Evolutionary conservation across 1,284 basidiomycete species (phyloP).

Genomic region (Trametes hirsuta): DNA sequence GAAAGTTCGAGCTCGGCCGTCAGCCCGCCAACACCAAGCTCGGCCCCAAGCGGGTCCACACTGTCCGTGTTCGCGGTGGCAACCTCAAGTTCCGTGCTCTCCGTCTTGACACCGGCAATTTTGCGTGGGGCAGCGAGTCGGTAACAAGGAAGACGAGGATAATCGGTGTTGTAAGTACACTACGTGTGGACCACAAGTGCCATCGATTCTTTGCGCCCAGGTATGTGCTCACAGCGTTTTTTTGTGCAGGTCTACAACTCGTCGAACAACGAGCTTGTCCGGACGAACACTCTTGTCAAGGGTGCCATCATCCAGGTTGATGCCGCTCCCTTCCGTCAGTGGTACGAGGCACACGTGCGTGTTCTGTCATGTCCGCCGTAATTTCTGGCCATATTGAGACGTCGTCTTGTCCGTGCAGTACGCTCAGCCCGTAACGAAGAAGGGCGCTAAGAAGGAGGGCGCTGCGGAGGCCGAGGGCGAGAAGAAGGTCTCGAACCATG

Average conservation of each 20-base stretch:
- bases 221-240: neutral
- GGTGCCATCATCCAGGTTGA: constrained; percentile 93
- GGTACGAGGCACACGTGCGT: constrained; percentile 95
- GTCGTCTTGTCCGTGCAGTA: constrained; percentile 58
- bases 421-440: constrained; percentile 88
- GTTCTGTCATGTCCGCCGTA: neutral
- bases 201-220: too few species aligned
- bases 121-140: constrained; percentile 95
- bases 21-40: constrained; percentile 96
- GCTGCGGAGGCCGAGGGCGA: constrained; percentile 52
- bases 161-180: constrained; percentile 86
- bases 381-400: neutral
- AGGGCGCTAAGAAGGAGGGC: constrained; percentile 67
- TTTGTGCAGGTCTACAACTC: constrained; percentile 86
- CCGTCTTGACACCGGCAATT: constrained; percentile 93
- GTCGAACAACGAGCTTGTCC: constrained; percentile 98
- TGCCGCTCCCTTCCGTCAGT: constrained; percentile 96
- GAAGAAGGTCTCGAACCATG: constrained; percentile 88
- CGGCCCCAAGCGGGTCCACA: constrained; percentile 90
- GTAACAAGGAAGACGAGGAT: constrained; percentile 92
- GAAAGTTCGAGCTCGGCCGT: constrained; percentile 98
- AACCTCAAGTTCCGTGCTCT: constrained; percentile 94
- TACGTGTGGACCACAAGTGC: too few species aligned
- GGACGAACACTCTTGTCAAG: constrained; percentile 98
- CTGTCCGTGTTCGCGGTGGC: constrained; percentile 91